These are phyloP conservation scores for Solanum ossicruentum DNA, from an alignment of 257 asterid species.

Conservation along the genomic window DNA sequence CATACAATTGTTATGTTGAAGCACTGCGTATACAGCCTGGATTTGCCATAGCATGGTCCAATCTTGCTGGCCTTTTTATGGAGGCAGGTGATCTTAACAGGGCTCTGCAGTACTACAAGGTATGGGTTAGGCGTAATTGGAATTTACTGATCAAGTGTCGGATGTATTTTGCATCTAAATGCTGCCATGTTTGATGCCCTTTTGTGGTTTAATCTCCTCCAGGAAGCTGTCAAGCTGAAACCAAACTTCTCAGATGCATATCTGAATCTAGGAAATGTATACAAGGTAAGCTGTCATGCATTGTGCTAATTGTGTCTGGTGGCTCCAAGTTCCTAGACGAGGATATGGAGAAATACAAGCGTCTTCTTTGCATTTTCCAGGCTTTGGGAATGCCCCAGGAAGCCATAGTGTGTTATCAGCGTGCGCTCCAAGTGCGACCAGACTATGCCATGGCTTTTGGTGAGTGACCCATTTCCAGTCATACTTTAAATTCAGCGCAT, in stretches of 20 bases:
- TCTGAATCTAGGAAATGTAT: slow-evolving; percentile 90
- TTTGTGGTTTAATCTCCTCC: slow-evolving; percentile 1
- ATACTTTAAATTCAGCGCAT: background rate
- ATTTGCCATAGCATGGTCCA: slow-evolving; percentile 99
- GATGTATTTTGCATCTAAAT: background rate
- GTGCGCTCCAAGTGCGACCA: slow-evolving; percentile 84
- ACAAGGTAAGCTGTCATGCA: slow-evolving; percentile 67
- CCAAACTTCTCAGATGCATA: slow-evolving; percentile 88
- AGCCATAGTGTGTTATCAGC: slow-evolving; percentile 83
- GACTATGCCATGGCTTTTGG: slow-evolving; percentile 93
- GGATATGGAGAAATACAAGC: slow-evolving; percentile 37
- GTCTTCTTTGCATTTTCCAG: slow-evolving; percentile 62
- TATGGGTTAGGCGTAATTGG: slow-evolving; percentile 1
- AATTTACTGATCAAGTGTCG: slow-evolving; percentile 1
- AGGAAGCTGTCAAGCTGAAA: slow-evolving; percentile 98
- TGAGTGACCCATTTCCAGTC: slow-evolving; percentile 21
- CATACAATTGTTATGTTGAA: slow-evolving; percentile 82
- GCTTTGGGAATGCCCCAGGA: slow-evolving; percentile 94
- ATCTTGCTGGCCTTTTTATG: slow-evolving; percentile 97
- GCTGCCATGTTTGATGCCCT: background rate
- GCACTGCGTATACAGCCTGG: slow-evolving; percentile 90
- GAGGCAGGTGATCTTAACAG: slow-evolving; percentile 86
- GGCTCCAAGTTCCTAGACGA: slow-evolving; percentile 40
- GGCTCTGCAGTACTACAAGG: slow-evolving; percentile 98
- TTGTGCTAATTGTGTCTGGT: slow-evolving; percentile 32